Evolutionary conservation across 1,139 yeast genomes (phyloP).

Genomic region (Blastobotrys apis): DNA sequence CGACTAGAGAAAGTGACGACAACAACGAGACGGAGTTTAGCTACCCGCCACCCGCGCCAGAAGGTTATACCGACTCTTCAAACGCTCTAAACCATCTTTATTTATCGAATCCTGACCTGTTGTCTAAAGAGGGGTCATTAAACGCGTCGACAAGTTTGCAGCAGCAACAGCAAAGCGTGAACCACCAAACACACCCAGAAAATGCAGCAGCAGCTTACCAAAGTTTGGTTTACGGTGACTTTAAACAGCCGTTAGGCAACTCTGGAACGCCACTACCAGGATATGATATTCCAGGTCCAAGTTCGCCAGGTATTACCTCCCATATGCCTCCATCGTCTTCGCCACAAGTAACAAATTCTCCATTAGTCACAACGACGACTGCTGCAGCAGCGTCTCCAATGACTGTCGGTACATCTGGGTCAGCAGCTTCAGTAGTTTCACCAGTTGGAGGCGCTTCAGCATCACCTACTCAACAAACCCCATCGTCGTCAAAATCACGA

Average conservation of each 20-base stretch:
- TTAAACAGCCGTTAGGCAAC: slow-evolving; percentile 11
- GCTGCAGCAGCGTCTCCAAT: slow-evolving; percentile 15
- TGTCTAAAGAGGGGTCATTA: slow-evolving; percentile 6
- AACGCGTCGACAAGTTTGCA: neutral
- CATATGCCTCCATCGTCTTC: neutral
- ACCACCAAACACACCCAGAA: too few relatives aligned
- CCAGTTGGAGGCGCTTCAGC: neutral
- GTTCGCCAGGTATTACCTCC: neutral
- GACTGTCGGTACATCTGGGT: slow-evolving; percentile 17
- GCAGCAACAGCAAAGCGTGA: too few relatives aligned
- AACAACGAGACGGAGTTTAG: slow-evolving; percentile 5
- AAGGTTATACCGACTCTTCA: slow-evolving; percentile 13
- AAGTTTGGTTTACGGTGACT: slow-evolving; percentile 11
- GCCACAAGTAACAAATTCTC: slow-evolving; percentile 4
- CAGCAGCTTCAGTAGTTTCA: slow-evolving; percentile 4
- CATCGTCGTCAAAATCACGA: slow-evolving; percentile 12
- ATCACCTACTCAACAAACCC: neutral
- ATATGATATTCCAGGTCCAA: slow-evolving; percentile 6
- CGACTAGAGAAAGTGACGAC: neutral
- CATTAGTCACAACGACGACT: too few relatives aligned
- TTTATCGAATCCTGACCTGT: slow-evolving; percentile 23
- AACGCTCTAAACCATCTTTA: slow-evolving; percentile 22
- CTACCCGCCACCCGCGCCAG: slow-evolving; percentile 18
- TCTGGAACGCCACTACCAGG: slow-evolving; percentile 10
- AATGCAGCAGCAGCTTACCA: slow-evolving; percentile 13